Conservation (phyloP, 805 yeast genomes). For the Yarrowia osloensis region DNA sequence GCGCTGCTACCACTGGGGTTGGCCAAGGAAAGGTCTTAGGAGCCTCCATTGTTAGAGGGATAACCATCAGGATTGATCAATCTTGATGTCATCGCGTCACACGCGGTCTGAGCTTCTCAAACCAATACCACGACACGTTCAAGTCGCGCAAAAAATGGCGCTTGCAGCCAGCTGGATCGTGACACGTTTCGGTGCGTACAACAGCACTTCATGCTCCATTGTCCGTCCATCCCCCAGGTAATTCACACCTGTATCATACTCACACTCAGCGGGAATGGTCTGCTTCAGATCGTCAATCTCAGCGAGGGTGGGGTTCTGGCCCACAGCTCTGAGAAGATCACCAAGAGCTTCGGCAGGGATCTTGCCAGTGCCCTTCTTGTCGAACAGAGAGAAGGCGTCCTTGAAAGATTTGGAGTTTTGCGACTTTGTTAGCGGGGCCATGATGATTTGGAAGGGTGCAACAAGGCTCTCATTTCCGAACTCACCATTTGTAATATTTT, state of each 20-base stretch:
- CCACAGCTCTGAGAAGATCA: slow-evolving; percentile 92
- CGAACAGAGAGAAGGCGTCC: slow-evolving; percentile 96
- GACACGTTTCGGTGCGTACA: neutral
- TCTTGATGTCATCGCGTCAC: too few relatives aligned
- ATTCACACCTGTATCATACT: slow-evolving; percentile 31
- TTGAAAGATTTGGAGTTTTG: slow-evolving; percentile 53
- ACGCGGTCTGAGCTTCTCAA: neutral
- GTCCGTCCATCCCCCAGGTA: neutral
- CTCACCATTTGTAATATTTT: slow-evolving; percentile 28
- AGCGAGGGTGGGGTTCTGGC: slow-evolving; percentile 95
- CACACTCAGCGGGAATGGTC: slow-evolving; percentile 43
- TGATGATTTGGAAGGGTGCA: neutral
- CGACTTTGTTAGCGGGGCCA: slow-evolving; percentile 31
- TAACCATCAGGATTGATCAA: too few relatives aligned
- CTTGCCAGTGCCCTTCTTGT: slow-evolving; percentile 92
- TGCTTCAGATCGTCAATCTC: slow-evolving; percentile 68
- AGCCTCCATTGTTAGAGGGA: too few relatives aligned
- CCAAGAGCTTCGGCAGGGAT: slow-evolving; percentile 84
- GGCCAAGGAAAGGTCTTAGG: too few relatives aligned
- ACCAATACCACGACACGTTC: neutral
- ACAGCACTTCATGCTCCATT: neutral
- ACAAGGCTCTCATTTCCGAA: neutral
- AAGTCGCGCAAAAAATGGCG: neutral
- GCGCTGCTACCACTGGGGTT: too few relatives aligned
- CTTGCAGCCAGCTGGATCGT: neutral